These are phyloP conservation scores for Pseudohyphozyma bogoriensis DNA, from an alignment of 768 basidiomycete species.

Conservation along the genomic window DNA sequence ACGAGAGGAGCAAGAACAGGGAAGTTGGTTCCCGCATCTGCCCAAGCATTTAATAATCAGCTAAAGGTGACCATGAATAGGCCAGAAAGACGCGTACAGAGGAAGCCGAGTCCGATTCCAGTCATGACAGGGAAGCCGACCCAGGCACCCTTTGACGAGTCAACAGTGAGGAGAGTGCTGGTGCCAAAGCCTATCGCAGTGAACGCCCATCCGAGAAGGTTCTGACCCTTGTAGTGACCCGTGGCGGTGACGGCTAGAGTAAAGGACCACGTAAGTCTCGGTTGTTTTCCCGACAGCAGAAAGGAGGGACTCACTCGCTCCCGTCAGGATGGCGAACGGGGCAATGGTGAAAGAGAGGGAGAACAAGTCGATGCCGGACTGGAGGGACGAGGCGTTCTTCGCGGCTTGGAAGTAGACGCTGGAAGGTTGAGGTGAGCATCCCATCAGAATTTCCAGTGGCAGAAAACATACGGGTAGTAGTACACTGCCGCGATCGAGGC, in stretches of 20 bases:
- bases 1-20: conserved; percentile 47
- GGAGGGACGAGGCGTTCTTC: conserved; percentile 39
- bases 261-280: too few species aligned
- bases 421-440: conserved; percentile 21
- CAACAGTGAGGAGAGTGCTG: conserved; percentile 36
- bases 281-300: too few species aligned
- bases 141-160: conserved; percentile 8
- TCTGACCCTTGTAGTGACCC: too few species aligned
- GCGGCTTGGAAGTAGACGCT: conserved; percentile 47
- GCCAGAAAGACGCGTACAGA: too few species aligned
- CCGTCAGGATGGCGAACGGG: conserved; percentile 41
- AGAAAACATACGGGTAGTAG: too few species aligned
- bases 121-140: conserved; percentile 12
- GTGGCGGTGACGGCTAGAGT: conserved; percentile 37
- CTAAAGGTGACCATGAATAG: too few species aligned
- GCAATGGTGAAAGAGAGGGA: conserved; percentile 39
- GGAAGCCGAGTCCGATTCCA: conserved; percentile 37
- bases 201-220: conserved; percentile 40
- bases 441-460: too few species aligned
- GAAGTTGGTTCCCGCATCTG: conserved; percentile 39
- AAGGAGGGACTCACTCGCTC: too few species aligned
- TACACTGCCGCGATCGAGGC: too few species aligned
- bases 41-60: too few species aligned
- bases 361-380: conserved; percentile 36
- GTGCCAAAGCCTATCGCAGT: conserved; percentile 39